Evolutionary conservation across 257 asterid species (phyloP).

Genomic region (Ehretia macrophylla): DNA sequence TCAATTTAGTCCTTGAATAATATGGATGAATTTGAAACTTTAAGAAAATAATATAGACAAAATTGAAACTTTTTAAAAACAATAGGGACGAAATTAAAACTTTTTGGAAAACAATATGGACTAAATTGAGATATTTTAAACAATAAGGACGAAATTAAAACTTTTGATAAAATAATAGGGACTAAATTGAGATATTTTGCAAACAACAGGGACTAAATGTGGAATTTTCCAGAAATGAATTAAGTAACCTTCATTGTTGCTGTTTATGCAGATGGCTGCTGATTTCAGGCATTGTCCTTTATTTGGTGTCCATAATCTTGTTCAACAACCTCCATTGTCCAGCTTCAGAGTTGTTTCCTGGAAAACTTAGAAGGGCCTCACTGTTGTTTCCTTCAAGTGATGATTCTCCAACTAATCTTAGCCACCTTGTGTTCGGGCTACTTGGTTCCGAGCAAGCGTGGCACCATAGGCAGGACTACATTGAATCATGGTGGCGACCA

Average conservation of each 20-base stretch:
- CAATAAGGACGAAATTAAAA: too few relatives aligned
- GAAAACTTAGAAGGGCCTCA: background rate
- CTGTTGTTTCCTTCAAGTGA: background rate
- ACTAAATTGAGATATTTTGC: too few relatives aligned
- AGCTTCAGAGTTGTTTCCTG: slow-evolving; percentile 9
- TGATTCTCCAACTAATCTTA: slow-evolving; percentile 30
- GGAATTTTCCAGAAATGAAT: too few relatives aligned
- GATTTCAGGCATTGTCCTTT: slow-evolving; percentile 17
- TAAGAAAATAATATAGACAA: too few relatives aligned
- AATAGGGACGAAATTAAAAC: too few relatives aligned
- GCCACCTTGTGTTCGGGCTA: slow-evolving; percentile 53
- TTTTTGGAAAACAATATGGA: too few relatives aligned
- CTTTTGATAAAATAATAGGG: too few relatives aligned
- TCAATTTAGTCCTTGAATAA: too few relatives aligned
- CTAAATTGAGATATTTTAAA: too few relatives aligned
- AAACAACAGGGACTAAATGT: too few relatives aligned
- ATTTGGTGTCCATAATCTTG: slow-evolving; percentile 16
- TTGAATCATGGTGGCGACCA: slow-evolving; percentile 54
- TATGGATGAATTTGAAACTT: too few relatives aligned
- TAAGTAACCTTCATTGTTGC: background rate
- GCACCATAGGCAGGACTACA: slow-evolving; percentile 33
- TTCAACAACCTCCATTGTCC: slow-evolving; percentile 14
- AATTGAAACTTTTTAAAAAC: too few relatives aligned
- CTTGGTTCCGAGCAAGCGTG: slow-evolving; percentile 43
- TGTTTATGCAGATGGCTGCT: slow-evolving; percentile 19